Base-by-base conservation (phyloP, 768 basidiomycete species). In the Crassisporium funariophilum region DNA sequence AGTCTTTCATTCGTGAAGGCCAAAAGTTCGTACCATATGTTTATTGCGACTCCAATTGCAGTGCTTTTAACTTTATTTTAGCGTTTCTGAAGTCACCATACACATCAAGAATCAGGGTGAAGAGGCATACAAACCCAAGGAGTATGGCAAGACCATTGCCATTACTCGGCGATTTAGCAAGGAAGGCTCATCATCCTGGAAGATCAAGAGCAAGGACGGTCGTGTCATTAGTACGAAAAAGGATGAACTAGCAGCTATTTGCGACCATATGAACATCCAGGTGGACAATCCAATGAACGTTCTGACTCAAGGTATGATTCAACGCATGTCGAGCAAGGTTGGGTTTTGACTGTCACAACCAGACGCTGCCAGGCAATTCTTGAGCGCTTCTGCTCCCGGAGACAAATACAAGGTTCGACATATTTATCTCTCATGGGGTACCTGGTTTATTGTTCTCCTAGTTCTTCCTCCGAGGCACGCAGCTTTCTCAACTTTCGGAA, bases 241-340 rank as follows among this genome's bases (percentile, higher is more conserved):
- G 54, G 85, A 91, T 8, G 94, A 98, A 60, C 67, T 99, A 9
- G 78, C 88, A 13, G 81, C 85, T 2, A 98, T 99, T 40, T 88
- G 88, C 57, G 91, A 95, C 61, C 88, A 93, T 54, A 95, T 97
- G 87, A 93, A 93, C 57, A 91, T 99, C 45, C 93, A 95, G 62
- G 91, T 97, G 49, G 93, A 97, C 62, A 95, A 95, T 59, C 95
- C 95, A 1, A 84, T 98, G 83, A 98, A 91, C 51, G 86, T 99
- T 19, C 76, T 95, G 35, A 94, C 91, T 1, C 91, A 93, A 76
- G 90, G 87, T 78, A 52, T 19, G 59, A 49, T 7, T 40, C 17
- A 37, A 29, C 36, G 34, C 21, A 7, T 22, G 11, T 11, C 5
- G 13, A 25, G 29, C 0, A 17, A 11, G 9, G 4, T 21, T 22